A percentile compares a stretch with the other conserved stretches of the same genome.
These are phyloP conservation scores for Dioszegia crocea DNA, from an alignment of 768 basidiomycete genomes.

Conservation along the genomic window DNA sequence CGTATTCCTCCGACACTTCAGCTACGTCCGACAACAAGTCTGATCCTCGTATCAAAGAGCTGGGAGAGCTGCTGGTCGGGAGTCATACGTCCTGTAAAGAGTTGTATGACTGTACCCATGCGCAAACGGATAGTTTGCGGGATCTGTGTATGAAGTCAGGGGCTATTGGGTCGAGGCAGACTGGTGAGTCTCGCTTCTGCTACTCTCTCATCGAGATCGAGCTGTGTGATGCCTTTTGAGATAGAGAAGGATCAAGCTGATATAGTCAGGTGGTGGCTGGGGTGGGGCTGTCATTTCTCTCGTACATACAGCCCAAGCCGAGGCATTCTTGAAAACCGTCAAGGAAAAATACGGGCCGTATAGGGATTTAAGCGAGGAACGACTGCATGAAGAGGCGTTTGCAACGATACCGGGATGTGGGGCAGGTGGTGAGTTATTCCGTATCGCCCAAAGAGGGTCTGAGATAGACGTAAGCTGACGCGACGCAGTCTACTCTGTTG, in stretches of 20 bases:
- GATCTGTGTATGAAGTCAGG: constrained; percentile 64
- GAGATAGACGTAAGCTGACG: constrained; percentile 2
- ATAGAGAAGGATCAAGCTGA: not conserved
- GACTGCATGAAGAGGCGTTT: constrained; percentile 66
- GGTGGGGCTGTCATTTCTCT: constrained; percentile 84
- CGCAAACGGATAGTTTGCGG: constrained; percentile 69
- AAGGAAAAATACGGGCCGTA: constrained; percentile 65
- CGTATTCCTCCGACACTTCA: constrained; percentile 6
- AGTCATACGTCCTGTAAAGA: constrained; percentile 67
- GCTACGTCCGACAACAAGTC: not conserved
- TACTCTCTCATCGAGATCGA: not conserved
- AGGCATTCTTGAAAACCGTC: constrained; percentile 62
- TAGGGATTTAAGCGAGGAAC: constrained; percentile 58
- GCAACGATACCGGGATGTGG: constrained; percentile 78
- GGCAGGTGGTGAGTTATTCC: constrained; percentile 63
- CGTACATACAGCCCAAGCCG: constrained; percentile 62
- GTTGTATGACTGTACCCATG: constrained; percentile 73
- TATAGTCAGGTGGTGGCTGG: constrained; percentile 71
- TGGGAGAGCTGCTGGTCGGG: constrained; percentile 73
- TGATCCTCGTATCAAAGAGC: constrained; percentile 50
- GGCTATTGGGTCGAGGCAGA: constrained; percentile 76
- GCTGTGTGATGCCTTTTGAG: not conserved
- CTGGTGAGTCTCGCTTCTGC: constrained; percentile 55
- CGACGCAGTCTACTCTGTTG: not conserved
- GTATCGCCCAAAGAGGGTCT: not conserved